These are phyloP conservation scores for Ceratobasidium papillatum DNA, from an alignment of 1,284 basidiomycete species.

Conservation along the genomic window DNA sequence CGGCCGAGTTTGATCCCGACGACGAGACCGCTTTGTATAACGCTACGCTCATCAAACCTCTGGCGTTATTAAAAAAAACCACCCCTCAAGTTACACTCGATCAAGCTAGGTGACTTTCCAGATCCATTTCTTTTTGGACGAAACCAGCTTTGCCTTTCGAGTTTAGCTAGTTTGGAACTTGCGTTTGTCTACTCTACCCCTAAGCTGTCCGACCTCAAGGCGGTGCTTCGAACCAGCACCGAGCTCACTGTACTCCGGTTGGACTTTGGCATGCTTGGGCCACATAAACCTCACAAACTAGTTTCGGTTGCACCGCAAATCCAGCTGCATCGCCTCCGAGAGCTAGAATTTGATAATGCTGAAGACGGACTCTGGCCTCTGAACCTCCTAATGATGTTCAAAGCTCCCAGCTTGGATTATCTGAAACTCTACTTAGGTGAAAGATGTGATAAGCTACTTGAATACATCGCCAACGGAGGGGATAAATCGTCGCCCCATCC, in stretches of 20 bases:
- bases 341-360: background rate
- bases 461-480: background rate
- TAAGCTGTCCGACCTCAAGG: background rate
- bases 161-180: background rate
- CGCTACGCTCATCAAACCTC: background rate
- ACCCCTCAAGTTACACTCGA: background rate
- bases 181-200: background rate
- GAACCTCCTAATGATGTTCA: slow-evolving; percentile 2
- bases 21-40: background rate
- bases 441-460: background rate
- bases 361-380: background rate
- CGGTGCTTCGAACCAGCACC: background rate
- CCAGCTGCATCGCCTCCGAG: background rate
- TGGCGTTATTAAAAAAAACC: background rate
- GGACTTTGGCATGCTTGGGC: background rate
- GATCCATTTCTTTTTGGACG: slow-evolving; percentile 2
- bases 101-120: background rate
- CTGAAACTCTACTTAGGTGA: background rate
- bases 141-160: background rate
- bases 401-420: slow-evolving; percentile 16
- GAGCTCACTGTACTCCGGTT: background rate
- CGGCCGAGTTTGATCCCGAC: background rate
- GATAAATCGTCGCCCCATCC: background rate
- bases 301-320: background rate
- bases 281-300: no score